Conservation (phyloP, 208 protist species). For the Novymonas esmeraldas region DNA sequence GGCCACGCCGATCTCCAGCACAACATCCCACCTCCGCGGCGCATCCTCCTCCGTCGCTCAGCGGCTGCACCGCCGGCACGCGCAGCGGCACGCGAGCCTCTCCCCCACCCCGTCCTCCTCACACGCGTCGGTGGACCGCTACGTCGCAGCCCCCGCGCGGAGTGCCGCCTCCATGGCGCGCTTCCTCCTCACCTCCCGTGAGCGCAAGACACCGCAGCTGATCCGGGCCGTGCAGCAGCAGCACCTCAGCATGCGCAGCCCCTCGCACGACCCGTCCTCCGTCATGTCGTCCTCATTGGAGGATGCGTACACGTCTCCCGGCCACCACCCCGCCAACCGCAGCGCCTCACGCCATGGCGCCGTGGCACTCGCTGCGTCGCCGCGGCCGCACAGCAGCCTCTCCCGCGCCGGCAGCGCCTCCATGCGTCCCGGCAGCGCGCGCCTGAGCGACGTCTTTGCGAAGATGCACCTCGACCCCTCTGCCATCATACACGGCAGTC, state of each 20-base stretch:
- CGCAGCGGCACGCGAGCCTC: neutral
- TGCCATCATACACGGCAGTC: conserved; percentile 5
- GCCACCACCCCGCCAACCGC: conserved; percentile 4
- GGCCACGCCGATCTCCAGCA: neutral
- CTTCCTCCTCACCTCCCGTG: conserved; percentile 82
- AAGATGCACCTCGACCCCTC: conserved; percentile 47
- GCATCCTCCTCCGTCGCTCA: neutral
- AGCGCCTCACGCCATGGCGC: conserved; percentile 10
- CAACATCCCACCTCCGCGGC: conserved; percentile 5
- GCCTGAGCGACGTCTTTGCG: conserved; percentile 33
- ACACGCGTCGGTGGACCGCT: conserved; percentile 56
- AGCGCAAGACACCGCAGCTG: conserved; percentile 60
- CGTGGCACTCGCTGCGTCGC: neutral
- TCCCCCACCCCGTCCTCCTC: conserved; percentile 6
- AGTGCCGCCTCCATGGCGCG: conserved; percentile 67
- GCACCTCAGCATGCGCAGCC: conserved; percentile 23
- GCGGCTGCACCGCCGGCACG: neutral
- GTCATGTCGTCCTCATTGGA: conserved; percentile 1
- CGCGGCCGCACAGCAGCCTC: conserved; percentile 14
- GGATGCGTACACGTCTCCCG: conserved; percentile 3
- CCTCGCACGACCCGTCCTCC: conserved; percentile 14
- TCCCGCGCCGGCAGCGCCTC: conserved; percentile 16
- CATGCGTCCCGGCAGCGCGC: conserved; percentile 10
- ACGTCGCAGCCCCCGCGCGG: conserved; percentile 60
- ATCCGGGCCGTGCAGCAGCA: conserved; percentile 32